phyloP scores from a whole-genome alignment of 768 basidiomycete species.

The Auricularia sp. region DNA sequence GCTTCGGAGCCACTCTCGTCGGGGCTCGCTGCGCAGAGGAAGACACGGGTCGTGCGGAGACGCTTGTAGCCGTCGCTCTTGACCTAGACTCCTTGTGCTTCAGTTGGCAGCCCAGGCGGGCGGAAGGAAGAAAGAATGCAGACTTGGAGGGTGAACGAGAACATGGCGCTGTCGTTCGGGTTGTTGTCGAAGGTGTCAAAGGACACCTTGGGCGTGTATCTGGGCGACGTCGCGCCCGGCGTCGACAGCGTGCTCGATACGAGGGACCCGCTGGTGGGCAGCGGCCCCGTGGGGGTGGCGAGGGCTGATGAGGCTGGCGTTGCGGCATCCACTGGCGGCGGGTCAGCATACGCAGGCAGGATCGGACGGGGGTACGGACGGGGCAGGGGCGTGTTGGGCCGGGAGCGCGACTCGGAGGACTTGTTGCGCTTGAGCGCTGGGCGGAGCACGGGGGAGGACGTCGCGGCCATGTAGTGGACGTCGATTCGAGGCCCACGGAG shows the following conservation, averaged over 20 bases:
- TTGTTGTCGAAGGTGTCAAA: conserved; percentile 80
- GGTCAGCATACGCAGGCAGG: background rate
- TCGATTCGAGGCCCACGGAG: background rate
- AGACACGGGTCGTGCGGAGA: conserved; percentile 70
- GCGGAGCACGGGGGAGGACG: conserved; percentile 27
- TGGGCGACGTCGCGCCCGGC: background rate
- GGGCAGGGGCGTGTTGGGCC: background rate
- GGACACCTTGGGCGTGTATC: conserved; percentile 58
- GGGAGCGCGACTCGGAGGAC: background rate
- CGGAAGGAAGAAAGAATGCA: background rate
- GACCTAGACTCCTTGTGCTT: conserved; percentile 27
- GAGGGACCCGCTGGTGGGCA: conserved; percentile 5
- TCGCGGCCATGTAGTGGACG: conserved; percentile 3
- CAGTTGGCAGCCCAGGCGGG: background rate
- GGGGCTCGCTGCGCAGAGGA: conserved; percentile 77
- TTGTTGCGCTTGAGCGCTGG: conserved; percentile 41
- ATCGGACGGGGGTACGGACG: background rate
- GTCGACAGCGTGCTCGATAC: background rate
- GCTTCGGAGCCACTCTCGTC: conserved; percentile 87
- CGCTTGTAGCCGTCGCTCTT: conserved; percentile 76
- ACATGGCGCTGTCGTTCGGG: conserved; percentile 60
- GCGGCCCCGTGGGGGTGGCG: conserved; percentile 5
- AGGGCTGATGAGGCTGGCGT: background rate
- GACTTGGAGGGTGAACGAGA: conserved; percentile 68
- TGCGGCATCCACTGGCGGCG: background rate